Percentiles rank a stretch among this genome's conserved stretches.
Conservation (phyloP, 2,329 filamentous ascomycete species). For the Penicillium freii region DNA sequence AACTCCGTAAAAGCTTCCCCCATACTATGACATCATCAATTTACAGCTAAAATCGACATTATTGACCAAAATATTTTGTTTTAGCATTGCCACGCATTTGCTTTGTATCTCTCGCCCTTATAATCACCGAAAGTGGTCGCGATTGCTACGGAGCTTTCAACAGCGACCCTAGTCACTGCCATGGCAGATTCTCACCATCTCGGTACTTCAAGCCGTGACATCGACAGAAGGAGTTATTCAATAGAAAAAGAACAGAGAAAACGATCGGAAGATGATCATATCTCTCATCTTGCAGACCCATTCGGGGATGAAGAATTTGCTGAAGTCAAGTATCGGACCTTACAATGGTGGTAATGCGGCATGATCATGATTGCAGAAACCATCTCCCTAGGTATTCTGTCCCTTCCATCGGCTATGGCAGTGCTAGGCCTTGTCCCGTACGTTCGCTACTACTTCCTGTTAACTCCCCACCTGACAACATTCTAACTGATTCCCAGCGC, state of each 20-base stretch:
- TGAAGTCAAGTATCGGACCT: slow-evolving; percentile 13
- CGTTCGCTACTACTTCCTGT: slow-evolving; percentile 3
- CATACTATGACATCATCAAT: slow-evolving; percentile 1
- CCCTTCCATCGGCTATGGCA: slow-evolving; percentile 52
- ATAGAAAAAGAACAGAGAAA: neutral
- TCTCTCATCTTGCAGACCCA: slow-evolving; percentile 4
- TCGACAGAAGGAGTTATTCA: neutral
- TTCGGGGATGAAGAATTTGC: slow-evolving; percentile 13
- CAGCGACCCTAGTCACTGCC: neutral
- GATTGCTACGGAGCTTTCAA: neutral
- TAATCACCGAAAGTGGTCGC: neutral
- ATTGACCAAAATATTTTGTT: too few relatives aligned
- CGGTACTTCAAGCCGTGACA: neutral
- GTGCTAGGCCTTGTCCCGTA: slow-evolving; percentile 52
- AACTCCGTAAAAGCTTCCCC: neutral
- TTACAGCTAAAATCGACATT: neutral
- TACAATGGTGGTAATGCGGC: slow-evolving; percentile 18
- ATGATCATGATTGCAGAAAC: slow-evolving; percentile 23
- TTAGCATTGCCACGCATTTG: neutral
- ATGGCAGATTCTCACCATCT: neutral
- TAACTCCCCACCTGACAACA: neutral
- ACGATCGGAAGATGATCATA: neutral
- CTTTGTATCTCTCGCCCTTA: too few relatives aligned
- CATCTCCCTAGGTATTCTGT: slow-evolving; percentile 55
- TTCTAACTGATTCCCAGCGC: slow-evolving; percentile 34